Base-by-base conservation (phyloP, 495 filamentous ascomycete genomes). In the Aspergillus asperescens region DNA sequence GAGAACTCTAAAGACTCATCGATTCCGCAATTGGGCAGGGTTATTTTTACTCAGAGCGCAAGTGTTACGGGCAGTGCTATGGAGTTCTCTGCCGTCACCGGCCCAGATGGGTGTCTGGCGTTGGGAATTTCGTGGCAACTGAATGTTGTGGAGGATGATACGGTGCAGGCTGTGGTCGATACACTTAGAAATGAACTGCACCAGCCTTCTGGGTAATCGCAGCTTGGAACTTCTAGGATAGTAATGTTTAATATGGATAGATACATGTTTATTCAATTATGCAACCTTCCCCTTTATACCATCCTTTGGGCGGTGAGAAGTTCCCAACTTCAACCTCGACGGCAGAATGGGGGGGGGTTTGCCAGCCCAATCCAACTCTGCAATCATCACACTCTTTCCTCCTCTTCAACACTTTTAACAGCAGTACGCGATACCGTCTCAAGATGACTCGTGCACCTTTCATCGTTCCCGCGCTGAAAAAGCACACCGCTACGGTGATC, bases 401-500 rank as follows among this genome's bases (percentile, higher is more conserved):
- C 29, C 13, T 16, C 32, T 35, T 35, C 7, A 10, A 3, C 5
- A 35, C 16, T 15, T 16, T n/a, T 35, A 10, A n/a, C 15, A 35
- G 6, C n/a, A 35, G n/a, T 15, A 16, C 13, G 4, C 22, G 22
- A 22, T 20, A 43, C 23, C 25, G 20, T 7, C 45, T 35, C 62
- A 79, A 64, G 18, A 84, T 84, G 81, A 50, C 79, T 51, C 64
- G 68, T 50, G 75, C 74, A 55, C 82, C 87, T 7, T 74, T 92
- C 41, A 75, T 95, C 6, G 85, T 96, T 57, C 89, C 90, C 13
- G 90, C 93, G n/a, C 76, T 90, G 38, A 89, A 81, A 62, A 86
- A 82, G 60, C 92, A 96, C 66, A 96, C 93, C 34, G 89, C 92
- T 27, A 96, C 92, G 2, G 87, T 96, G 58, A 96, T 98, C 62